Evolutionary conservation across 306 rosid genomes (phyloP).

Genomic region (Prunus armeniaca): DNA sequence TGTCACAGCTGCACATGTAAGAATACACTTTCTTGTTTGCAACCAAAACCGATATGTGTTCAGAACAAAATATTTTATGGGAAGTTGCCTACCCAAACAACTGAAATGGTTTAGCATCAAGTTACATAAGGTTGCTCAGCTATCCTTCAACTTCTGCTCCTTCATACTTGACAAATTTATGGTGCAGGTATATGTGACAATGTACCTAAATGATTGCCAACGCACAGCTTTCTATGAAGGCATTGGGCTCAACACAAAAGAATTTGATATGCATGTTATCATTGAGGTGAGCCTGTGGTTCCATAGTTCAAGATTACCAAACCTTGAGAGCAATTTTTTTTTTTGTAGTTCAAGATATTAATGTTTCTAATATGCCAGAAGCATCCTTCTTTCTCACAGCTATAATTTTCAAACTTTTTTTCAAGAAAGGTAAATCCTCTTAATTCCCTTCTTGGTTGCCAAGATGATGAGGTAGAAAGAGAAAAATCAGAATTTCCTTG

Average conservation of each 20-base stretch:
- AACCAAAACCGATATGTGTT: neutral
- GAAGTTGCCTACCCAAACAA: neutral
- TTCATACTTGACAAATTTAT: slow-evolving; percentile 1
- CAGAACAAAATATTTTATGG: neutral
- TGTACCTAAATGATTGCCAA: slow-evolving; percentile 98
- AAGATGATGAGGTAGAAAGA: too few relatives aligned
- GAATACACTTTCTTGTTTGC: neutral
- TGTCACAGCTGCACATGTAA: neutral
- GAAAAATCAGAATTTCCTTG: too few relatives aligned
- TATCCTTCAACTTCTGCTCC: neutral
- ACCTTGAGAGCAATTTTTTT: neutral
- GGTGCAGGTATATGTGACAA: slow-evolving; percentile 89
- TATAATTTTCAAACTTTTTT: too few relatives aligned
- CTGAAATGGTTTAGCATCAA: neutral
- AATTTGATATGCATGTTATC: slow-evolving; percentile 97
- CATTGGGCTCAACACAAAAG: slow-evolving; percentile 90
- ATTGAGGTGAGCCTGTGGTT: slow-evolving; percentile 65
- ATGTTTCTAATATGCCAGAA: too few relatives aligned
- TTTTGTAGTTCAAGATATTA: neutral
- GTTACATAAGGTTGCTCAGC: neutral
- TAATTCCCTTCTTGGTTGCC: too few relatives aligned
- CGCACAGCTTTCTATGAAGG: slow-evolving; percentile 95
- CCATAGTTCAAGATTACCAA: neutral
- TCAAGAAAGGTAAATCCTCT: too few relatives aligned
- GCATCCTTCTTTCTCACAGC: too few relatives aligned